Evolutionary conservation across 305 asterid genomes (phyloP).

Genomic region (Fraxinus ornus): DNA sequence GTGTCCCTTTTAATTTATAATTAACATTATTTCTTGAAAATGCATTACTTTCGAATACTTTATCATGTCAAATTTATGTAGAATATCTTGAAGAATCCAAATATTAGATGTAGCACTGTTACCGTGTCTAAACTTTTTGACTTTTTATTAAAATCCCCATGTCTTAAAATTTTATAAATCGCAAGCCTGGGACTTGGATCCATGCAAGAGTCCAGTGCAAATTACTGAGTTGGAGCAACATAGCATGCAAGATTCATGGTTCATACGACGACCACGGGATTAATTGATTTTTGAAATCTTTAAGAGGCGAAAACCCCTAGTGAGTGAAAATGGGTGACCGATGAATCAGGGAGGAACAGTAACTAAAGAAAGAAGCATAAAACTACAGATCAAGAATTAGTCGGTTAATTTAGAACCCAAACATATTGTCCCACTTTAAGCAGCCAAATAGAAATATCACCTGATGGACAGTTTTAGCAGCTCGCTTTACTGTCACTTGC

Average conservation of each 20-base stretch:
- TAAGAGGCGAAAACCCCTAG: not conserved
- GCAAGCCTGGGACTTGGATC: not conserved
- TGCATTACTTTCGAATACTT: not conserved
- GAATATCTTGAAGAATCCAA: not conserved
- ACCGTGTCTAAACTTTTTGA: not conserved
- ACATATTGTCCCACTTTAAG: not conserved
- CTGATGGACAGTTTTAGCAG: conserved; percentile 91
- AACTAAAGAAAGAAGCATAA: not conserved
- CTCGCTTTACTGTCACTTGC: conserved; percentile 85
- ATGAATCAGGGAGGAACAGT: not conserved
- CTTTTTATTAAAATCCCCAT: not conserved
- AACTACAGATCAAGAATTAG: not conserved
- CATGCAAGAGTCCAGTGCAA: not conserved
- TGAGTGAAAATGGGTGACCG: not conserved
- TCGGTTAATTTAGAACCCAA: not conserved
- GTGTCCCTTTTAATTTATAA: no score
- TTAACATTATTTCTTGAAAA: not conserved
- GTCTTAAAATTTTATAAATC: not conserved
- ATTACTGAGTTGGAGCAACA: not conserved
- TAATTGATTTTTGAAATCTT: not conserved
- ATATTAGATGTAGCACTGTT: not conserved
- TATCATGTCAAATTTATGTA: not conserved
- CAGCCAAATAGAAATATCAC: conserved; percentile 31
- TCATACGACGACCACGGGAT: not conserved
- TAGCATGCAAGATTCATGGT: not conserved